A percentile compares a stretch with the other conserved stretches of the same genome.
These are phyloP conservation scores for Hygrophila difformis DNA, from an alignment of 257 asterid genomes.

Conservation along the genomic window DNA sequence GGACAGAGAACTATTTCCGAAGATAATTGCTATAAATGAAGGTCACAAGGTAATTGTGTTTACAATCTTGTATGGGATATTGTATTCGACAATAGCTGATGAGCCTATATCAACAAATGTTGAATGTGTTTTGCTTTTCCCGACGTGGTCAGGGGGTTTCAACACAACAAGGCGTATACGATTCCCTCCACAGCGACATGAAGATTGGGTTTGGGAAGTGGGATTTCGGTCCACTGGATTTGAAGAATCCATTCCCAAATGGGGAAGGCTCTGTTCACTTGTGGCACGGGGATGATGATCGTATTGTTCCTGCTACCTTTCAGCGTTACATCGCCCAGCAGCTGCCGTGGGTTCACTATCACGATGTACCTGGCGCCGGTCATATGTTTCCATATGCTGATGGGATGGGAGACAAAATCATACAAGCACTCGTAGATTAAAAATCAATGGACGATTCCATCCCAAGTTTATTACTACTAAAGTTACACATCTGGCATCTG, in stretches of 20 bases:
- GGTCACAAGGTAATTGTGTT: slow-evolving; percentile 26
- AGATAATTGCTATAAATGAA: slow-evolving; percentile 13
- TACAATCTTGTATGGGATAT: slow-evolving; percentile 9
- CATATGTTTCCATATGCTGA: slow-evolving; percentile 54
- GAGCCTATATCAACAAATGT: no score
- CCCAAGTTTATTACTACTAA: slow-evolving; percentile 2
- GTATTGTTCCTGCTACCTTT: slow-evolving; percentile 44
- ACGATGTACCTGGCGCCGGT: slow-evolving; percentile 68
- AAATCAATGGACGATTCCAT: slow-evolving; percentile 10
- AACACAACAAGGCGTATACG: slow-evolving; percentile 77
- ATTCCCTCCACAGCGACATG: slow-evolving; percentile 63
- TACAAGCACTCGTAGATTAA: slow-evolving; percentile 42
- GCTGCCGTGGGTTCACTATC: slow-evolving; percentile 84
- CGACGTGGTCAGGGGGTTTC: slow-evolving; percentile 27
- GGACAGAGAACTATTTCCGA: slow-evolving; percentile 48
- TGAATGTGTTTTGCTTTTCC: background rate
- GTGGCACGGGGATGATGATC: slow-evolving; percentile 85
- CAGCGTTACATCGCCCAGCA: slow-evolving; percentile 54
- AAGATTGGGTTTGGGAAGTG: slow-evolving; percentile 61
- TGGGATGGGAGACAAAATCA: slow-evolving; percentile 44
- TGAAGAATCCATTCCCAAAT: slow-evolving; percentile 49
- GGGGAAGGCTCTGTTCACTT: slow-evolving; percentile 60
- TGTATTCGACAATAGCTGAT: background rate
- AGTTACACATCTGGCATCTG: slow-evolving; percentile 1
- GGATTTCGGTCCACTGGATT: slow-evolving; percentile 76